Percentiles rank a stretch among this genome's conserved stretches.
phyloP scores from a whole-genome alignment of 495 filamentous ascomycete genomes.

The Lophiostoma macrostomum region DNA sequence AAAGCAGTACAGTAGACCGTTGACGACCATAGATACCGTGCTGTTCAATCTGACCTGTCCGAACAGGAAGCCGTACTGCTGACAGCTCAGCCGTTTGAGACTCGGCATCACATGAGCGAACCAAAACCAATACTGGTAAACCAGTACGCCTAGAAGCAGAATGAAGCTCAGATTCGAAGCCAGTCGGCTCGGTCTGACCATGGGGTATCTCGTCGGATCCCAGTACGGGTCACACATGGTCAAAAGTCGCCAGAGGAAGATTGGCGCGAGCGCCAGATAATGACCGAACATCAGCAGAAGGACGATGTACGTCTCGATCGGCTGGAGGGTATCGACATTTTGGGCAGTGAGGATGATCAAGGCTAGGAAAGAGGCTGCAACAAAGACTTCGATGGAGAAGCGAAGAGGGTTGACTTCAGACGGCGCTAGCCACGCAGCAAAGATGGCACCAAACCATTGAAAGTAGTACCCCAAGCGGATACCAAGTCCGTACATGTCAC shows the following conservation, averaged over 20 bases:
- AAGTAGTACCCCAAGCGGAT: conserved; percentile 32
- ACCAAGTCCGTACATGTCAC: conserved; percentile 34
- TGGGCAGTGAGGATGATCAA: conserved; percentile 20
- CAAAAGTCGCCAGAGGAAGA: conserved; percentile 39
- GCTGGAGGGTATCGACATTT: conserved; percentile 16
- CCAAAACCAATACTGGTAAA: conserved; percentile 47
- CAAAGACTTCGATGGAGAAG: conserved; percentile 23
- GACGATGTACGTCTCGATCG: conserved; percentile 37
- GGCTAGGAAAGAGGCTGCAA: conserved; percentile 31
- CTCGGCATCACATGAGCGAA: conserved; percentile 14
- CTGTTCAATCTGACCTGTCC: conserved; percentile 19
- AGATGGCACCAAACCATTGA: conserved; percentile 26
- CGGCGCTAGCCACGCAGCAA: conserved; percentile 33
- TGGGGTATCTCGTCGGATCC: conserved; percentile 31
- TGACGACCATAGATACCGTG: conserved; percentile 11
- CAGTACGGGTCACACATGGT: conserved; percentile 34
- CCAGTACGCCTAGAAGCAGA: conserved; percentile 32
- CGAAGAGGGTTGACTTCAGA: conserved; percentile 21
- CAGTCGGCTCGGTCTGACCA: conserved; percentile 6
- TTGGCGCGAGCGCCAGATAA: conserved; percentile 38
- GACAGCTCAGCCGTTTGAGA: conserved; percentile 8
- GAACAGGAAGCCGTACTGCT: conserved; percentile 31
- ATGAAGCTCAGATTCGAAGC: conserved; percentile 27
- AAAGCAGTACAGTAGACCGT: conserved; percentile 21
- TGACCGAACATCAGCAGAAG: conserved; percentile 41